Percentiles rank a stretch among this genome's conserved stretches.
These are phyloP conservation scores for Citrus reticulata DNA, from an alignment of 345 rosid species.

Conservation along the genomic window DNA sequence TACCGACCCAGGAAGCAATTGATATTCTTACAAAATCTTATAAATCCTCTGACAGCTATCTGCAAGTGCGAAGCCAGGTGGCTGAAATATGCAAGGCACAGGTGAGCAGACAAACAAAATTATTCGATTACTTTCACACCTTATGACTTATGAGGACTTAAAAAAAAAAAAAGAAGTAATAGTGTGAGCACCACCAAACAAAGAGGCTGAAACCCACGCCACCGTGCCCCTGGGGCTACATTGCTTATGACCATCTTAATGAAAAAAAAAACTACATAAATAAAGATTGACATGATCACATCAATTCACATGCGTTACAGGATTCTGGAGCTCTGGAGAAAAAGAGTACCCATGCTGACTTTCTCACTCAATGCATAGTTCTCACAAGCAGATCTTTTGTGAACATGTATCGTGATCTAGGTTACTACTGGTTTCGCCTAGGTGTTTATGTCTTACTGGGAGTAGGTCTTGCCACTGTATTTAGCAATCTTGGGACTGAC, in stretches of 20 bases:
- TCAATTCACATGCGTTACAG: background rate
- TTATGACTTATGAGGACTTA: too few relatives aligned
- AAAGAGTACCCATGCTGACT: constrained; percentile 27
- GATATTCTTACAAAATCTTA: constrained; percentile 32
- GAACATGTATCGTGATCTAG: constrained; percentile 62
- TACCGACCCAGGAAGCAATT: constrained; percentile 41
- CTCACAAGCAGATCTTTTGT: constrained; percentile 46
- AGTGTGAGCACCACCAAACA: background rate
- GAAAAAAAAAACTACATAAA: background rate
- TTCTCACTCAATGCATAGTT: constrained; percentile 33
- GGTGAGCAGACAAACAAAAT: constrained; percentile 15
- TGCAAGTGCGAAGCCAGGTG: constrained; percentile 25
- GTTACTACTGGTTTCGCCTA: constrained; percentile 57
- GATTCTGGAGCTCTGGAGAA: constrained; percentile 17
- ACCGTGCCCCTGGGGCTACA: too few relatives aligned
- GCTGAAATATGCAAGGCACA: constrained; percentile 22
- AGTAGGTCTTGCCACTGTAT: constrained; percentile 39
- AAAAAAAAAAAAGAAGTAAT: too few relatives aligned
- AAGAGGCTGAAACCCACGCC: too few relatives aligned
- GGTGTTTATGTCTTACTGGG: constrained; percentile 36
- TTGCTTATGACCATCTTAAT: background rate
- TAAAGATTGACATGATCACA: background rate
- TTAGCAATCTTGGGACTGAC: constrained; percentile 16
- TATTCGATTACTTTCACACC: background rate
- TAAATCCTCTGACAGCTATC: constrained; percentile 27